Evolutionary conservation across 169 alveolate species (phyloP).

Genomic region (Fabrea salina): DNA sequence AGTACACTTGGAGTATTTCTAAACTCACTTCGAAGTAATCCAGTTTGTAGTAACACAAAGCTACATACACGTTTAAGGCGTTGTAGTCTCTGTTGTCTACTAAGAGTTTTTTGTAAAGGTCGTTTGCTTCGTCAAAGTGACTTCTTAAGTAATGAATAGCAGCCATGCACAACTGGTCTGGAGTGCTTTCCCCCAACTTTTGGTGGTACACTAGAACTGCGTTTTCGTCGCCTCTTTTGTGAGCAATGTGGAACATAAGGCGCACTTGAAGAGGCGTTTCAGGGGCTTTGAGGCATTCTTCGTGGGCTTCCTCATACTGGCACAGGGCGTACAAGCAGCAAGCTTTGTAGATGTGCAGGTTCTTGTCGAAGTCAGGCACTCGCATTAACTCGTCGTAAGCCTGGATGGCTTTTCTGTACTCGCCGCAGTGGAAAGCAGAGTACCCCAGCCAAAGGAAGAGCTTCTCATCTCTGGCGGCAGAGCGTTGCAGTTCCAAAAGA

Average conservation of each 20-base stretch:
- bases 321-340: constrained; percentile 82
- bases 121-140: constrained; percentile 90
- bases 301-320: constrained; percentile 72
- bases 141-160: constrained; percentile 84
- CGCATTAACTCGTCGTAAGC: constrained; percentile 74
- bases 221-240: constrained; percentile 83
- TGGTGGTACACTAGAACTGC: constrained; percentile 67
- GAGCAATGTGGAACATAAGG: constrained; percentile 81
- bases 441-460: constrained; percentile 79
- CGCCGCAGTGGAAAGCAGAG: constrained; percentile 85
- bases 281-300: constrained; percentile 21
- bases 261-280: constrained; percentile 52
- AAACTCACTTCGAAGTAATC: constrained; percentile 86
- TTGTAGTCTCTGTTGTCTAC: constrained; percentile 80
- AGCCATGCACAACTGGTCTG: constrained; percentile 85
- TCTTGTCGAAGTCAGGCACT: constrained; percentile 62
- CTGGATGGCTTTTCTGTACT: constrained; percentile 78
- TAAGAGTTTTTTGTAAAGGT: constrained; percentile 80
- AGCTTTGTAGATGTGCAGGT: constrained; percentile 69
- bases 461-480: constrained; percentile 68
- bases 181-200: constrained; percentile 55
- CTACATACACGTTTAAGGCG: constrained; percentile 87
- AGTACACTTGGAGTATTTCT: constrained; percentile 76
- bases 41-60: constrained; percentile 86
- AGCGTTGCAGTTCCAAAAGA: constrained; percentile 70